Evolutionary conservation across 163 green algal species (phyloP).

Genomic region (Volvox carteri): DNA sequence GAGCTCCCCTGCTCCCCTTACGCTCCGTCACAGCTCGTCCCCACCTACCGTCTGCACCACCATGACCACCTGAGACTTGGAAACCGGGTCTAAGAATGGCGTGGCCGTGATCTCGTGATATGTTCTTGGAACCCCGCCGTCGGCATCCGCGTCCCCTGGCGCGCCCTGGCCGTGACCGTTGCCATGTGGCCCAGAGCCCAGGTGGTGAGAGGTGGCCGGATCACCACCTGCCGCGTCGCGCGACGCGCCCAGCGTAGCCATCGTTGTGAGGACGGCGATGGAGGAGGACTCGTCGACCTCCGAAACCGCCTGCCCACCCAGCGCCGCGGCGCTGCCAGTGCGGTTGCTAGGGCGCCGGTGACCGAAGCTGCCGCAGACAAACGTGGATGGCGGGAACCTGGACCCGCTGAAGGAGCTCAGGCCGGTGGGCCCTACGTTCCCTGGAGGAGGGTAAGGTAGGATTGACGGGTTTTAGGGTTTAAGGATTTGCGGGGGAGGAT

Average conservation of each 20-base stretch:
- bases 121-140: neutral
- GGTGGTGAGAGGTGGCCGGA: too few species aligned
- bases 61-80: constrained; percentile 42
- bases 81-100: constrained; percentile 47
- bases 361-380: neutral
- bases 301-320: neutral
- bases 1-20: too few species aligned
- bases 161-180: neutral
- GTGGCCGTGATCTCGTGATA: constrained; percentile 56
- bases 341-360: neutral
- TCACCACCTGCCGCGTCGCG: neutral
- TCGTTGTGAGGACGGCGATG: neutral
- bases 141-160: neutral
- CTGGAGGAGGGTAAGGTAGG: neutral
- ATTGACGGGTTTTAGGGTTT: too few species aligned
- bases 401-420: neutral
- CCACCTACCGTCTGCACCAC: constrained; percentile 49
- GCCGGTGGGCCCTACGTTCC: neutral
- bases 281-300: constrained; percentile 12
- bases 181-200: too few species aligned
- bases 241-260: neutral
- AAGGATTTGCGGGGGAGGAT: too few species aligned
- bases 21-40: too few species aligned
- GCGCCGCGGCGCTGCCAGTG: neutral
- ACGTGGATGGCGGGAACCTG: neutral